Base-by-base conservation (phyloP, 78 protist species). In the Guillardia theta region DNA sequence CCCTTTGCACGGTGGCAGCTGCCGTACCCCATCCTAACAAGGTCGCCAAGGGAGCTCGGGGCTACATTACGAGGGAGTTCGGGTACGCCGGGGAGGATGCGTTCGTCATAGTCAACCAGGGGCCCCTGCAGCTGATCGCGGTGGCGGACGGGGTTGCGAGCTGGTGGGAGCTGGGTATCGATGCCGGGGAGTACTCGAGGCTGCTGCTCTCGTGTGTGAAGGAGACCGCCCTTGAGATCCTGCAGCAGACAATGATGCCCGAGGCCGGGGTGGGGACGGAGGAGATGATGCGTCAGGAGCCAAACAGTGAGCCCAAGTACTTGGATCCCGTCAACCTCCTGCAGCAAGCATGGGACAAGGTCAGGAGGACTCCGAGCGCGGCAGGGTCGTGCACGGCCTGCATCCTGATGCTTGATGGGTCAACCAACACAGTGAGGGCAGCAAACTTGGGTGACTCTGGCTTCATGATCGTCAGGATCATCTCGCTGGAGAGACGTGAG, bases 21-120 rank as follows among this genome's bases (percentile, higher is more conserved):
- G 83, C 45, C 5, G 83, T 70, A 43, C 83, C 83, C 1, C 83
- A 70, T 24, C 83, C 83, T 0, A 43, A 70, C 6, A 70, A 70
- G 41, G 83, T 70, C 46, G 27, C 9, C 21, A 12, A 24, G 6
- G 83, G 83, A 24, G 83, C 36, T 1, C n/a, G 36, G 41, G 83
- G 45, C 45, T 70, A 36, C 6, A 43, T 70, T 12, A 12, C 41
- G 36, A 70, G 36, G 41, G 83, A 70, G 41, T 70, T 70, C 36
- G 83, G 83, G 4, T 70, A 70, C 41, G 83, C 83, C n/a, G 83
- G 83, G 36, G 83, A 70, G 41, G 83, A 70, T 6, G 83, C 83
- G 45, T 70, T 33, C 41, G 83, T 70, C 41, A 33, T 33, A 4
- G 83, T 70, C 41, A 36, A 36, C 1, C 46, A 70, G 83, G 83